A percentile compares a stretch with the other conserved stretches of the same genome.
These are phyloP conservation scores for Ceratocystis diversiconidia DNA, from an alignment of 2,329 filamentous ascomycete species.

Conservation along the genomic window DNA sequence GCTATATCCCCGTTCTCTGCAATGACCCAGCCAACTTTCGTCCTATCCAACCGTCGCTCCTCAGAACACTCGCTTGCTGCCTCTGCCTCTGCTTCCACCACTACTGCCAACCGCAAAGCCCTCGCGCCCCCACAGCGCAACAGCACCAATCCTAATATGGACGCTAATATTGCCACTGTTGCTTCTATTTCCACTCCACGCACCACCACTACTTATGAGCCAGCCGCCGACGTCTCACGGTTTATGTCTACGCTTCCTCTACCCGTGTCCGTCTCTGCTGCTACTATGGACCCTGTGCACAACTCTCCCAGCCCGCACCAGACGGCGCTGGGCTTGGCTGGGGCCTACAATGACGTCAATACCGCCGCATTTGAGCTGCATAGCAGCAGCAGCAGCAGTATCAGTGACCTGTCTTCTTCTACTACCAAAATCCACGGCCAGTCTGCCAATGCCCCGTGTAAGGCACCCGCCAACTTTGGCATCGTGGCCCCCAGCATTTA, in stretches of 20 bases:
- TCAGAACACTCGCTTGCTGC: not conserved
- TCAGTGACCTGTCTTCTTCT: not conserved
- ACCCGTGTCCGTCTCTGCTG: not conserved
- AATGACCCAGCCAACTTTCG: slow-evolving; percentile 1
- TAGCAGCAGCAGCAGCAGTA: not conserved
- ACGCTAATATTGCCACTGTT: not conserved
- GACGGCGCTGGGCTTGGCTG: not conserved
- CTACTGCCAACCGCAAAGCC: not conserved
- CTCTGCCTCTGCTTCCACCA: too few species aligned
- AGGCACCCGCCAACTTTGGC: slow-evolving; percentile 58
- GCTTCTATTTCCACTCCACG: not conserved
- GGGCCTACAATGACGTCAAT: not conserved
- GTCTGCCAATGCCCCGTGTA: not conserved
- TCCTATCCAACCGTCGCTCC: slow-evolving; percentile 4
- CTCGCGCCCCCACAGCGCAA: not conserved
- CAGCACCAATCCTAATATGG: not conserved
- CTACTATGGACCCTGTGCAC: not conserved
- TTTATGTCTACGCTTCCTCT: not conserved
- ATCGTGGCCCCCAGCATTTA: slow-evolving; percentile 61
- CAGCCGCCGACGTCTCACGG: not conserved
- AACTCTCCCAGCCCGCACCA: not conserved
- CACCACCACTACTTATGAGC: not conserved
- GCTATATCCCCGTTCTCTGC: not conserved
- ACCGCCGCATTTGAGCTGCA: not conserved
- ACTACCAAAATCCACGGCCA: not conserved